Base-by-base conservation (phyloP, 2,329 filamentous ascomycete genomes). In the Sclerotinia sclerotiorum region DNA sequence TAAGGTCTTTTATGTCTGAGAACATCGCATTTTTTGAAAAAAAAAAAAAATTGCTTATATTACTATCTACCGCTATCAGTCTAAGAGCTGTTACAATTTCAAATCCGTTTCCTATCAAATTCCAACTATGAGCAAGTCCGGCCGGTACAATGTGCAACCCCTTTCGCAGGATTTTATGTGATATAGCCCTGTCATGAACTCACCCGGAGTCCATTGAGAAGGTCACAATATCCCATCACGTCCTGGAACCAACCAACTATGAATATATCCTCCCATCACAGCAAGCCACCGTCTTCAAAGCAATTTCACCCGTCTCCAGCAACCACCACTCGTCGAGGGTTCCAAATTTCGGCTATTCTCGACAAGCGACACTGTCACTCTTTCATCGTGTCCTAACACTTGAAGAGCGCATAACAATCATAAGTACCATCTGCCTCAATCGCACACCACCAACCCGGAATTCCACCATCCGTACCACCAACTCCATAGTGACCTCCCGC, bases 371-470 rank as follows among this genome's bases (percentile, higher is more conserved):
- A 42, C 8, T n/a, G n/a, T 15, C 39, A 39, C n/a, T 7, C 51
- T 21, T 46, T 39, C 39, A 63, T 5, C 13, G 21, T 21, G 7
- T 32, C n/a, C 57, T 68, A 68, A 46, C 65, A 68, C 6, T 68
- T 68, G 17, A 68, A 68, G 0, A 24, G 19, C 7, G 65, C 65
- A 55, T 63, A 68, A 4, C 65, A 68, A 63, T 48, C 56, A 54
- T 48, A 68, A 39, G 57, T 63, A 11, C 65, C 65, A 63, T 68
- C 57, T 48, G 21, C 29, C 48, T 63, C 57, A 39, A 68, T 63
- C 10, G 48, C 57, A 63, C 65, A 68, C 65, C 65, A 68, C 65
- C 65, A 68, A 24, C 65, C 65, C 27, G 65, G 65, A 35, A 63
- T 68, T 21, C 65, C 65, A 46, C 65, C 57, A 46, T 63, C 60